Base-by-base conservation (phyloP, 257 asterid species). In the Fraxinus anomala region DNA sequence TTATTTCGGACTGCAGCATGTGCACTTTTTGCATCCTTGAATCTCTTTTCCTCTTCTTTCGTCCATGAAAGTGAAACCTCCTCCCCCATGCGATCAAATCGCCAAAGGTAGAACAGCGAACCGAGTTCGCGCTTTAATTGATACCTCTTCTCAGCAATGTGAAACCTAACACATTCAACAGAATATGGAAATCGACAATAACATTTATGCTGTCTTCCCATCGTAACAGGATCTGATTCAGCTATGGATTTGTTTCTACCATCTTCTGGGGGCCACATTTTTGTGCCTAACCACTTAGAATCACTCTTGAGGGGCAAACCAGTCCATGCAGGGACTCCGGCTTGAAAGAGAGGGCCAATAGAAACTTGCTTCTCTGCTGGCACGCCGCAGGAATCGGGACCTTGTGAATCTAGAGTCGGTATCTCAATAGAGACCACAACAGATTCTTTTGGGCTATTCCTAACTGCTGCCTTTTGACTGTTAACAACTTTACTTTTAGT, bases 1-100 rank as follows among this genome's bases (percentile, higher is more conserved):
- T 79, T 82, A 72, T 86, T 84, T 7, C 75, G 74, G 73, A 79
- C 67, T 1, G 84, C 71, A 73, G 79, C 70, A 9, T 76, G 26
- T 28, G 78, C 70, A 79, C 77, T 84, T 61, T 89, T 76, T 78
- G 82, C 79, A 63, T 81, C 86, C 83, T 89, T 90, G 87, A 92
- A 94, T 37, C 65, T 80, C 14, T 71, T 76, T 72, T 88, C 96
- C 84, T 92, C 95, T 67, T 88, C 89, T 70, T 66, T 73, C 2
- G 91, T 89, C 98, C 98, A 94, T 30, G 92, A 92, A 73, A 94
- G 91, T 0, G 96, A 92, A 79, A 92, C 92, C 84, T 94, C 98
- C 89, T 94, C 98, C 2, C 98, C 97, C 98, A 92, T 94, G 73
- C 76, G 87, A 80, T 90, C 31, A 80, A 94, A 90, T 72, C 84